These are phyloP conservation scores for Populus tomentosa DNA, from an alignment of 441 rosid species.

Conservation along the genomic window DNA sequence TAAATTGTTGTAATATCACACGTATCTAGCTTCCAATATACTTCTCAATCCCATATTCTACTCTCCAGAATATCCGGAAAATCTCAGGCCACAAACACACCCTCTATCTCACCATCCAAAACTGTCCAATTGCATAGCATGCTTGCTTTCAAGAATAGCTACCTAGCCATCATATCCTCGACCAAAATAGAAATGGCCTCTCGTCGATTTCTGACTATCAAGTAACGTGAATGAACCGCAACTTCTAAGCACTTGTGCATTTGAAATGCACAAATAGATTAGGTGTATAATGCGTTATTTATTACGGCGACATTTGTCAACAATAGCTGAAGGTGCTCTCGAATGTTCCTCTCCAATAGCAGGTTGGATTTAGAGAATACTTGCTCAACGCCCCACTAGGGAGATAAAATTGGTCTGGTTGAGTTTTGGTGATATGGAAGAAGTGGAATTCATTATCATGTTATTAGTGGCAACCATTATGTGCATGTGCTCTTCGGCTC, in stretches of 20 bases:
- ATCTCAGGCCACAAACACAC: constrained; percentile 1
- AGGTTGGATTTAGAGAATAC: no score
- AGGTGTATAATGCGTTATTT: no score
- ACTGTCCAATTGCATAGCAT: not conserved
- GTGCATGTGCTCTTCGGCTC: not conserved
- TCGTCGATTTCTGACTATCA: constrained; percentile 3
- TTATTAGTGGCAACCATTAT: constrained; percentile 11
- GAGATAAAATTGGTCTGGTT: no score
- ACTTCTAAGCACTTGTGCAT: not conserved
- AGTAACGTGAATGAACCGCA: not conserved
- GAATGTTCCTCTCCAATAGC: no score
- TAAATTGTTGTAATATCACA: not conserved
- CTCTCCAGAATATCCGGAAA: not conserved
- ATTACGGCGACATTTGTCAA: no score
- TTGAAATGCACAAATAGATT: no score
- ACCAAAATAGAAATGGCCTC: not conserved
- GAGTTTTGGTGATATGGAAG: no score
- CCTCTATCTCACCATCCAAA: constrained; percentile 25
- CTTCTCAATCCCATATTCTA: not conserved
- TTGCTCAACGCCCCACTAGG: no score
- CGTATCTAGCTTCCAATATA: not conserved
- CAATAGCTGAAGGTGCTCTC: no score
- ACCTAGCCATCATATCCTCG: not conserved
- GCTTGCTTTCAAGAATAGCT: constrained; percentile 15
- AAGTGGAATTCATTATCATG: no score